phyloP scores from a whole-genome alignment of 2,329 filamentous ascomycete genomes.

The Colletotrichum theobromicola region DNA sequence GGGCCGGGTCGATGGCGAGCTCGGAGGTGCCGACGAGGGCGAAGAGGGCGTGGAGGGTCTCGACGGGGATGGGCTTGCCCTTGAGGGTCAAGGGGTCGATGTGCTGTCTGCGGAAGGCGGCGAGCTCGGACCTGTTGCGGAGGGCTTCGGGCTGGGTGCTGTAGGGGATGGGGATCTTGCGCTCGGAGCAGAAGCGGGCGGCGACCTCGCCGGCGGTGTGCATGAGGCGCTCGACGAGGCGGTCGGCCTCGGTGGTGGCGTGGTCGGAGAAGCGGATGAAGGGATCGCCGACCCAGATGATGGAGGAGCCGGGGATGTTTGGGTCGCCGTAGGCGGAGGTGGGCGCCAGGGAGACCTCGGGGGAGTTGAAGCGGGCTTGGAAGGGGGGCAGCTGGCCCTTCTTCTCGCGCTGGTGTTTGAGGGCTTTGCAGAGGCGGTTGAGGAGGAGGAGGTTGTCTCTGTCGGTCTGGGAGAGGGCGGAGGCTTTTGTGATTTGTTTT shows the following conservation, averaged over 20 bases:
- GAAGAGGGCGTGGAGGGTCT: conserved; percentile 34
- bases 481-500: conserved; percentile 48
- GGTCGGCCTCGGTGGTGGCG: conserved; percentile 29
- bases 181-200: conserved; percentile 63
- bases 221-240: conserved; percentile 59
- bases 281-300: conserved; percentile 51
- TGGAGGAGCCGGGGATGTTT: conserved; percentile 25
- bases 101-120: conserved; percentile 40
- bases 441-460: conserved; percentile 53
- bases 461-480: conserved; percentile 47
- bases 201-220: conserved; percentile 66
- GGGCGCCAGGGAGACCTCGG: conserved; percentile 47
- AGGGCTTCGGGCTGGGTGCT: conserved; percentile 51
- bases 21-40: conserved; percentile 55
- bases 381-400: conserved; percentile 19
- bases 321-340: conserved; percentile 19
- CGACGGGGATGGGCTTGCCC: conserved; percentile 31
- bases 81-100: conserved; percentile 41
- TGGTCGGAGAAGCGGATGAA: conserved; percentile 50
- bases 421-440: conserved; percentile 50
- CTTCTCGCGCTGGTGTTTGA: conserved; percentile 37
- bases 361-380: conserved; percentile 19
- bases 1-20: conserved; percentile 56
- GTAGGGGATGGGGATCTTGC: conserved; percentile 65
- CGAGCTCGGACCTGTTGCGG: conserved; percentile 40